phyloP scores from a whole-genome alignment of 2,329 filamentous ascomycete genomes.

The Pseudogymnoascus sp. region DNA sequence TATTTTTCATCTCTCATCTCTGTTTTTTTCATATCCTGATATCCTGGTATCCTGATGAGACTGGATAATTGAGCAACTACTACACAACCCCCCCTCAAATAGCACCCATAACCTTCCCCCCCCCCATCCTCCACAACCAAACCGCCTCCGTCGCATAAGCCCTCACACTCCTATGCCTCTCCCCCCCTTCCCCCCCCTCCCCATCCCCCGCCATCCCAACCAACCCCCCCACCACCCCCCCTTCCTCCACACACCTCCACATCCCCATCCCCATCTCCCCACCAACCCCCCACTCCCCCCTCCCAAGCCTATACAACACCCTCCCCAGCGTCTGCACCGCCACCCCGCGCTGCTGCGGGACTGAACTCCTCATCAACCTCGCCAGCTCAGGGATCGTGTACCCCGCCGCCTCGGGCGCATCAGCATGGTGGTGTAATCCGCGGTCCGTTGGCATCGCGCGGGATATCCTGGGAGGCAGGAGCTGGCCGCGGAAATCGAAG shows the following conservation, averaged over 20 bases:
- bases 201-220: constrained; percentile 63
- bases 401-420: constrained; percentile 85
- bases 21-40: too few relatives aligned
- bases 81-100: too few relatives aligned
- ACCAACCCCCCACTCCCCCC: constrained; percentile 59
- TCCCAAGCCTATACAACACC: constrained; percentile 73
- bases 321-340: constrained; percentile 87
- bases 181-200: constrained; percentile 58
- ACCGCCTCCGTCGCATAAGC: constrained; percentile 83
- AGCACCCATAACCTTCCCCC: constrained; percentile 21
- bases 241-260: constrained; percentile 67
- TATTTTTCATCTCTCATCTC: too few relatives aligned
- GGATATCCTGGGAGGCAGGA: constrained; percentile 69
- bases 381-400: constrained; percentile 88
- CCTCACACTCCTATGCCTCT: constrained; percentile 68
- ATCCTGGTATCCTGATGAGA: too few relatives aligned
- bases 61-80: too few relatives aligned
- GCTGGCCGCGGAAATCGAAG: constrained; percentile 76
- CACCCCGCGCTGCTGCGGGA: constrained; percentile 80
- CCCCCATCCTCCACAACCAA: constrained; percentile 56
- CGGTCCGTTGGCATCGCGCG: constrained; percentile 65
- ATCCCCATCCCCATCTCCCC: too few relatives aligned
- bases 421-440: constrained; percentile 87
- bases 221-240: constrained; percentile 62
- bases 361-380: constrained; percentile 68